phyloP scores from a whole-genome alignment of 225 moss, liverwort and hornwort species.

The Thuidium tamariscinum region DNA sequence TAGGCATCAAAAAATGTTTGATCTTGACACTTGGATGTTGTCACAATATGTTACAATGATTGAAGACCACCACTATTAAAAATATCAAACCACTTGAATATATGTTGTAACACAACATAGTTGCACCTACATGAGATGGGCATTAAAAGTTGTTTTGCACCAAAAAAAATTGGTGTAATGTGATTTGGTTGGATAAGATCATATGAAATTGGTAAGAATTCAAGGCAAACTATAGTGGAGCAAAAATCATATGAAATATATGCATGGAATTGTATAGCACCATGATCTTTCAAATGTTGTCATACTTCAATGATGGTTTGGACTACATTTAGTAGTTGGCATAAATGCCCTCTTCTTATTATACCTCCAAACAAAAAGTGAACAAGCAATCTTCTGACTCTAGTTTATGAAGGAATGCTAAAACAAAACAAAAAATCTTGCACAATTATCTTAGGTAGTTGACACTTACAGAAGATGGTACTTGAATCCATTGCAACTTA shows the following conservation, averaged over 20 bases:
- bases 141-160: neutral
- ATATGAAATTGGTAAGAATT: neutral
- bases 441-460: fast-evolving
- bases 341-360: neutral
- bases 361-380: neutral
- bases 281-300: fast-evolving
- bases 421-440: neutral
- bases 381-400: fast-evolving
- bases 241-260: neutral
- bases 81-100: neutral
- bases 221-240: neutral
- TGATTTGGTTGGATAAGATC: neutral
- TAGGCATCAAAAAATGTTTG: fast-evolving
- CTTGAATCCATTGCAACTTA: fast-evolving
- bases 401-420: fast-evolving
- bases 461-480: neutral
- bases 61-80: fast-evolving
- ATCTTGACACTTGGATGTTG: neutral
- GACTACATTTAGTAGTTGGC: neutral
- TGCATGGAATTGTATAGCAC: fast-evolving
- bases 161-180: neutral
- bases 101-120: fast-evolving
- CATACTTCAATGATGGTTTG: neutral
- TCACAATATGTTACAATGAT: fast-evolving
- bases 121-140: fast-evolving